These are phyloP conservation scores for Trypethelium eluteriae DNA, from an alignment of 495 filamentous ascomycete genomes.

Conservation along the genomic window DNA sequence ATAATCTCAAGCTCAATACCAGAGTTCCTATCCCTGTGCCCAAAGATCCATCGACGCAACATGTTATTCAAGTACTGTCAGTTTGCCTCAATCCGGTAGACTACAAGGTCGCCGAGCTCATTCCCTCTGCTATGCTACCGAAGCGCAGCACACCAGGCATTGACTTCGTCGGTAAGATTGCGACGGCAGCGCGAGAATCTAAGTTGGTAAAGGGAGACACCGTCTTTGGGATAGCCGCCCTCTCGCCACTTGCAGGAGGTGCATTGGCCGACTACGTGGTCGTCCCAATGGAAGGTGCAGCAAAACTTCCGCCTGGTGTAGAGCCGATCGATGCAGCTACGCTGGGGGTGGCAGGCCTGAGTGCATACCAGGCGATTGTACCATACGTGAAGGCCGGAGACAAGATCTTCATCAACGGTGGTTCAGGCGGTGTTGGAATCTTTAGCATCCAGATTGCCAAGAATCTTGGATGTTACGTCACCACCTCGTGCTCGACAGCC, in stretches of 20 bases:
- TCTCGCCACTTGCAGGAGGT: constrained; percentile 40
- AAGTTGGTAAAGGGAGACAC: constrained; percentile 44
- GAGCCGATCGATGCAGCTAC: constrained; percentile 43
- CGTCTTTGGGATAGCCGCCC: constrained; percentile 47
- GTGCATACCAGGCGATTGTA: constrained; percentile 53
- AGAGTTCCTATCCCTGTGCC: constrained; percentile 38
- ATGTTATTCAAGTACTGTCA: constrained; percentile 52
- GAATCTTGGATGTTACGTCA: constrained; percentile 55
- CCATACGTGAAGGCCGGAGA: constrained; percentile 47
- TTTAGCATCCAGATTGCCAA: constrained; percentile 63
- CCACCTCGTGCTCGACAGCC: constrained; percentile 48
- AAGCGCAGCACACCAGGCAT: constrained; percentile 51
- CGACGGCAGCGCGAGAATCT: constrained; percentile 34
- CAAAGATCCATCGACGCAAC: constrained; percentile 33
- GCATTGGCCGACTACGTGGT: constrained; percentile 49
- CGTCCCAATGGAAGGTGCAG: constrained; percentile 26
- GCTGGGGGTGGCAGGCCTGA: constrained; percentile 50
- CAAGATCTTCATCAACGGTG: constrained; percentile 61
- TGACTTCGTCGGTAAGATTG: constrained; percentile 58
- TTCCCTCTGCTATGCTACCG: constrained; percentile 38
- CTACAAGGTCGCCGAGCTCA: constrained; percentile 55
- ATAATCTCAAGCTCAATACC: constrained; percentile 48
- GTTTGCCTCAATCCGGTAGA: constrained; percentile 61
- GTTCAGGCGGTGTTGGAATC: constrained; percentile 54
- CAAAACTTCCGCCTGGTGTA: constrained; percentile 45